These are phyloP conservation scores for Talaromyces trachyspermus DNA, from an alignment of 495 filamentous ascomycete genomes.

Conservation along the genomic window DNA sequence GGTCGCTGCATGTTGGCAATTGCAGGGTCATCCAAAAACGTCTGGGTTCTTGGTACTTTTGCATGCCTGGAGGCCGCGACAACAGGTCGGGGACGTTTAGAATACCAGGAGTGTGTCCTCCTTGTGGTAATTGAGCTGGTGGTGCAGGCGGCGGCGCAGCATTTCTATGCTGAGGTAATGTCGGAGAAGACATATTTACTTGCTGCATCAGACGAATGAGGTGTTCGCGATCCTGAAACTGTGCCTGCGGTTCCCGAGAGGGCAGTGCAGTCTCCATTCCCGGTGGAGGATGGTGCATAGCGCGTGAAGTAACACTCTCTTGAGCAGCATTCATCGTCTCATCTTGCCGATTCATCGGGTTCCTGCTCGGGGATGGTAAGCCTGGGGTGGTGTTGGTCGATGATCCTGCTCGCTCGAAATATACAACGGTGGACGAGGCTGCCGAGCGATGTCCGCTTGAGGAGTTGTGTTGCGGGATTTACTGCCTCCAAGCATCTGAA, in stretches of 20 bases:
- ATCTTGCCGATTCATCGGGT: slow-evolving; percentile 20
- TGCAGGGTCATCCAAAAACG: slow-evolving; percentile 40
- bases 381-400: slow-evolving; percentile 16
- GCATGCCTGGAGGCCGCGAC: slow-evolving; percentile 36
- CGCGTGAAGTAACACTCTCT: slow-evolving; percentile 10
- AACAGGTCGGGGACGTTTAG: slow-evolving; percentile 38
- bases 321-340: slow-evolving; percentile 23
- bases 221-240: slow-evolving; percentile 36
- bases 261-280: slow-evolving; percentile 25
- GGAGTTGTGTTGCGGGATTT: slow-evolving; percentile 37
- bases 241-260: slow-evolving; percentile 26
- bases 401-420: slow-evolving; percentile 26
- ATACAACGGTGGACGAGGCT: slow-evolving; percentile 22
- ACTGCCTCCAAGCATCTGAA: slow-evolving; percentile 65
- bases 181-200: slow-evolving; percentile 27
- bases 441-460: slow-evolving; percentile 24
- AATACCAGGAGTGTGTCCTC: slow-evolving; percentile 29
- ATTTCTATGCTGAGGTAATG: slow-evolving; percentile 16
- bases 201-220: slow-evolving; percentile 49
- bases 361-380: slow-evolving; percentile 31
- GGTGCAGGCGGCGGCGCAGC: slow-evolving; percentile 14
- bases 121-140: slow-evolving; percentile 13
- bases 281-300: slow-evolving; percentile 14
- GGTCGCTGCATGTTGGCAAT: slow-evolving; percentile 42
- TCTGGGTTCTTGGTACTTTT: slow-evolving; percentile 30